These are phyloP conservation scores for Arachis monticola DNA, from an alignment of 331 rosid species.

Conservation along the genomic window DNA sequence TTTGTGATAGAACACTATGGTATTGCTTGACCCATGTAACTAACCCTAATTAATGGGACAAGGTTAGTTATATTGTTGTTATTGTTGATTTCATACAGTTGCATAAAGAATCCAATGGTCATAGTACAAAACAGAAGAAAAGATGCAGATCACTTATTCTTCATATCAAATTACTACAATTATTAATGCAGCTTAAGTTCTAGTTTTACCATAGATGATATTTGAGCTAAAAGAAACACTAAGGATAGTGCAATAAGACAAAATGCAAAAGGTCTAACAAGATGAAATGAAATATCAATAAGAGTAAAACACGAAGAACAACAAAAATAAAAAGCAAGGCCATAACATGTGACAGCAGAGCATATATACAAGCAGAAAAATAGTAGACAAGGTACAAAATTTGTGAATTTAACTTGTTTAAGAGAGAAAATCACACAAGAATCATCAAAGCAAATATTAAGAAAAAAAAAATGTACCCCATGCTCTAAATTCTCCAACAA, in stretches of 20 bases:
- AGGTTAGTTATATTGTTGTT: too few species aligned
- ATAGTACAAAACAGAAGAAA: neutral
- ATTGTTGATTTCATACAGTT: too few species aligned
- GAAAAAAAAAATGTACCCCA: constrained; percentile 16
- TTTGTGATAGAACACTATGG: too few species aligned
- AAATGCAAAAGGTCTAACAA: constrained; percentile 12
- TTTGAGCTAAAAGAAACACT: constrained; percentile 3
- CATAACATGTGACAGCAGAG: constrained; percentile 2
- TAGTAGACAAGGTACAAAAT: neutral
- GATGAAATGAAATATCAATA: constrained; percentile 25
- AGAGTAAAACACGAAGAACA: neutral
- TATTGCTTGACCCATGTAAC: too few species aligned
- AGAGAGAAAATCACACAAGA: neutral
- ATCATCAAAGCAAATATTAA: constrained; percentile 14
- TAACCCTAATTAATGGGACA: too few species aligned
- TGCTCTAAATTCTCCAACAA: constrained; percentile 27
- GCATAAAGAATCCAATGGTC: neutral
- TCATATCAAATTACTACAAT: neutral
- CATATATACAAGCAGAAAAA: neutral
- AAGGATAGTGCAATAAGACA: neutral
- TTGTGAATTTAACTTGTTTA: neutral
- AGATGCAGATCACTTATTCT: neutral
- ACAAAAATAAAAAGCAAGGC: constrained; percentile 1
- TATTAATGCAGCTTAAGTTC: neutral
- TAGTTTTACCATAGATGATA: constrained; percentile 6